A percentile compares a stretch with the other conserved stretches of the same genome.
These are phyloP conservation scores for Pseudogymnoascus sp. DNA, from an alignment of 2,329 filamentous ascomycete species.

Conservation along the genomic window DNA sequence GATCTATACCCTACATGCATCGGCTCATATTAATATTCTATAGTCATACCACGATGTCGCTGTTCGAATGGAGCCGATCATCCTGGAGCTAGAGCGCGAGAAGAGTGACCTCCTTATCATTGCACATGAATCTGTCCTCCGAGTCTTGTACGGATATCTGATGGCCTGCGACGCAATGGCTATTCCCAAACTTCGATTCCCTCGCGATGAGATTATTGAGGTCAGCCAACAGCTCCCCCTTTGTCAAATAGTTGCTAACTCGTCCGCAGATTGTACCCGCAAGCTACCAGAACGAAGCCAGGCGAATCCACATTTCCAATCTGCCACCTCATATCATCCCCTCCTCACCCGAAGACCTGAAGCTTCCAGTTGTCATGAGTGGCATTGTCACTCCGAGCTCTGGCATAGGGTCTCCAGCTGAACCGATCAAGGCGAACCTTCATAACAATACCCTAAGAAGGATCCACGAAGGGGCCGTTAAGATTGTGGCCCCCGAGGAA, in stretches of 20 bases:
- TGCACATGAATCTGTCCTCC: slow-evolving; percentile 93
- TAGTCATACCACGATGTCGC: slow-evolving; percentile 97
- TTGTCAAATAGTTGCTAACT: slow-evolving; percentile 1
- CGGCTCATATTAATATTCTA: slow-evolving; percentile 10
- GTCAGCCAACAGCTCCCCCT: slow-evolving; percentile 31
- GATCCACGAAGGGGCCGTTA: neutral
- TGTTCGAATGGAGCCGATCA: slow-evolving; percentile 95
- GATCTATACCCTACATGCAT: slow-evolving; percentile 14
- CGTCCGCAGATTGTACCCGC: slow-evolving; percentile 70
- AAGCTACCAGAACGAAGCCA: slow-evolving; percentile 93
- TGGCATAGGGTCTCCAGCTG: slow-evolving; percentile 20
- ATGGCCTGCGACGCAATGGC: slow-evolving; percentile 97
- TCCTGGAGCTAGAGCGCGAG: slow-evolving; percentile 92
- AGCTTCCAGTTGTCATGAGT: slow-evolving; percentile 63
- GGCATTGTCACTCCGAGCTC: slow-evolving; percentile 30
- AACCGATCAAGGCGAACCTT: slow-evolving; percentile 12
- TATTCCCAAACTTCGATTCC: slow-evolving; percentile 88
- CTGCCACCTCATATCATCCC: slow-evolving; percentile 59
- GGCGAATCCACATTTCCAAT: slow-evolving; percentile 75
- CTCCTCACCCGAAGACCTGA: slow-evolving; percentile 70
- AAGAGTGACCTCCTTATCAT: slow-evolving; percentile 98
- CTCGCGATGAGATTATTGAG: slow-evolving; percentile 95
- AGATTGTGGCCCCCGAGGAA: neutral
- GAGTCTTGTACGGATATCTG: slow-evolving; percentile 92
- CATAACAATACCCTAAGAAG: neutral